Conservation (phyloP, 140 eudicot species). For the Cichorium intybus region DNA sequence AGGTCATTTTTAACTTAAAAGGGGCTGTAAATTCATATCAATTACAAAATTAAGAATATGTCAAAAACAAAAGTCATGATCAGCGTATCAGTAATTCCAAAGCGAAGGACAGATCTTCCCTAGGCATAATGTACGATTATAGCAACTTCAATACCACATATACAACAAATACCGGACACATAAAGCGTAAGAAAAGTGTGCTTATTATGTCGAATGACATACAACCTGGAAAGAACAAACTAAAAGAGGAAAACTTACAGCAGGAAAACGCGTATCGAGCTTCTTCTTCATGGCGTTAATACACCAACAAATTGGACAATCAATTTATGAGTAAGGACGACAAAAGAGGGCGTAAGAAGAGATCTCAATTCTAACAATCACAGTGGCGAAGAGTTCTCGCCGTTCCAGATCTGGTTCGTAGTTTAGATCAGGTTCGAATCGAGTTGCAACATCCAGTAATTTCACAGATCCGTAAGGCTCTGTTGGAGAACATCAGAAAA, state of each 20-base stretch:
- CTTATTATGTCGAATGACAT: neutral
- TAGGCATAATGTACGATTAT: neutral
- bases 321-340: neutral
- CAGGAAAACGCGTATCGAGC: constrained; percentile 59
- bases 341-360: neutral
- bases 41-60: constrained; percentile 1
- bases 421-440: neutral
- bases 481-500: neutral
- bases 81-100: neutral
- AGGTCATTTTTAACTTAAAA: neutral
- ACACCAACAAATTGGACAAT: neutral
- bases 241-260: constrained; percentile 26
- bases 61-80: constrained; percentile 1
- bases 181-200: neutral
- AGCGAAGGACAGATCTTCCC: constrained; percentile 2
- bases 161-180: neutral
- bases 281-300: constrained; percentile 47
- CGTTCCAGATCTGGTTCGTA: constrained; percentile 18
- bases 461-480: neutral
- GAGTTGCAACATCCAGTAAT: constrained; percentile 1
- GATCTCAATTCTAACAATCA: neutral
- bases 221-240: neutral
- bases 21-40: neutral
- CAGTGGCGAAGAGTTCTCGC: neutral
- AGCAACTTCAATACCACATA: neutral